Percentiles rank a stretch among this genome's conserved stretches.
These are phyloP conservation scores for Graphium sp. DNA, from an alignment of 2,329 filamentous ascomycete species.

Conservation along the genomic window DNA sequence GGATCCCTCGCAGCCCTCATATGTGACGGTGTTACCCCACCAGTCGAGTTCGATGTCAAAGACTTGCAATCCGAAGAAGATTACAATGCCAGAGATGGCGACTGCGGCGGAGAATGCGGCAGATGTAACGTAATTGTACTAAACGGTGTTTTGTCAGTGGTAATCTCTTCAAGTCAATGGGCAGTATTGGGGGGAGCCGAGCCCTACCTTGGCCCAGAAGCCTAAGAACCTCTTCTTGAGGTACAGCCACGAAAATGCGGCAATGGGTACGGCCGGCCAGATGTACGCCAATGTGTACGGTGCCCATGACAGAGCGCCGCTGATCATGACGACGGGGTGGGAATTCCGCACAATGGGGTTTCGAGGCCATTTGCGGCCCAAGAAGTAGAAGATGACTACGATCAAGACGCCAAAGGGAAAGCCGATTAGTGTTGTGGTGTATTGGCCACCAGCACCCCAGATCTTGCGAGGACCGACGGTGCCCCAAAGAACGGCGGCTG, in stretches of 20 bases:
- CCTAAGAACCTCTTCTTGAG: slow-evolving; percentile 17
- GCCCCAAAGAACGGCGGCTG: slow-evolving; percentile 21
- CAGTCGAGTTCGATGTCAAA: slow-evolving; percentile 22
- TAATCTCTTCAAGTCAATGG: too few species aligned
- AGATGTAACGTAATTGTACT: slow-evolving; percentile 37
- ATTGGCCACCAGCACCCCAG: slow-evolving; percentile 17
- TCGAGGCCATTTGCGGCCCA: slow-evolving; percentile 15
- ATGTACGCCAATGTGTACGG: slow-evolving; percentile 24
- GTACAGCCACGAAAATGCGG: slow-evolving; percentile 22
- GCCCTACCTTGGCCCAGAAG: slow-evolving; percentile 16
- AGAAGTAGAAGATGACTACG: slow-evolving; percentile 14
- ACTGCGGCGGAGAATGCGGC: slow-evolving; percentile 31
- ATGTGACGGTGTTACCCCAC: slow-evolving; percentile 29
- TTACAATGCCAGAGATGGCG: slow-evolving; percentile 31
- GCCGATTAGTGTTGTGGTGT: slow-evolving; percentile 15
- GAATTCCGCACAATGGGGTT: slow-evolving; percentile 17
- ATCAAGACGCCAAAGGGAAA: slow-evolving; percentile 17
- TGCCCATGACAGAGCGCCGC: slow-evolving; percentile 16
- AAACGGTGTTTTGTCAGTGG: too few species aligned
- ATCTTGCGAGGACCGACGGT: slow-evolving; percentile 19
- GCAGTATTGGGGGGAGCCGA: too few species aligned
- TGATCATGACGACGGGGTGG: slow-evolving; percentile 20
- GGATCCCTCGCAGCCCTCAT: slow-evolving; percentile 22
- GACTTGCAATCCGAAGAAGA: slow-evolving; percentile 34
- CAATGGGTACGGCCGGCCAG: slow-evolving; percentile 24